Evolutionary conservation across 768 basidiomycete species (phyloP), one percentile per base, ranked within the genome.

Genomic region (Pleurotus ostreatus): DNA sequence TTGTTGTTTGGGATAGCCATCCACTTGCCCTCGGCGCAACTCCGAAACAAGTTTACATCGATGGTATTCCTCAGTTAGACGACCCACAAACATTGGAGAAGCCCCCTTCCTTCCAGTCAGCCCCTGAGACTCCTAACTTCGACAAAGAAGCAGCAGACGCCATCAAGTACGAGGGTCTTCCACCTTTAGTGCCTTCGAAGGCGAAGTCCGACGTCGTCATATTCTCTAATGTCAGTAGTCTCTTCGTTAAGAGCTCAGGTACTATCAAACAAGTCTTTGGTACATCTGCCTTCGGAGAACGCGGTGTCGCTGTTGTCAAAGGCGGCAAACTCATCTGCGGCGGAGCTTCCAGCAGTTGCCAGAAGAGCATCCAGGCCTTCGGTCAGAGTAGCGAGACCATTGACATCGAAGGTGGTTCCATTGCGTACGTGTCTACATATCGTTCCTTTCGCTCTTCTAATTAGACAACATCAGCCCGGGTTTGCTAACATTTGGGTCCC

Each of bases 11-110:
- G 86, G 86, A 88, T 62, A 83, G 80, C 38, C 89, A 92, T 68
- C 92, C 92, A 1, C 76, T 94, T 13, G 74, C 82, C 1, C 74
- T 94, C 9, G 89, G 89, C 18, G 89, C 90, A 18, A 85, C 89
- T 0, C 91, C 91, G 3, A 76, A 78, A 49, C 90, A 93, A 72
- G 89, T 91, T 7, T 92, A 79, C 70, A 90, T 94, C 58, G 92
- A 95, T 61, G 93, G 92, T 2, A 86, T 94, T 57, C 65, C 87
- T 0, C 92, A 95, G 62, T 62, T 88, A 2, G 63, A 72, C 45
- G 62, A 69, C 9, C 80, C 84, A 0, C 64, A 74, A 56, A 62
- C 76, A 12, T 67, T 72, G 46, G 55, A 69, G 51, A 92, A 93
- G 65, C 82, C 87, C 0, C 46, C 59, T 1, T 55, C 67, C 5